Conservation (phyloP, 345 rosid species). For the Bruguiera gymnorhiza region DNA sequence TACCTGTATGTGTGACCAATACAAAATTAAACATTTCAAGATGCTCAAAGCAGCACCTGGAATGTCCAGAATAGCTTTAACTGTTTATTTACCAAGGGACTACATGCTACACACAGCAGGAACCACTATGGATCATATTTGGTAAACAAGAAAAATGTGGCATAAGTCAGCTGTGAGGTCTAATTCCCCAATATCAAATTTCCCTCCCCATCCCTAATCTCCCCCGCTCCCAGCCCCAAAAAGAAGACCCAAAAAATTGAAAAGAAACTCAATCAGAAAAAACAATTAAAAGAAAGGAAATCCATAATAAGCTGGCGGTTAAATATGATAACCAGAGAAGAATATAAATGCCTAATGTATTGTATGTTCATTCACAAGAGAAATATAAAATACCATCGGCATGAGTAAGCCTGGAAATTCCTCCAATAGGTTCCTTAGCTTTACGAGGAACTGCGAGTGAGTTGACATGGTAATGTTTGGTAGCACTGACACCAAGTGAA, state of each 20-base stretch:
- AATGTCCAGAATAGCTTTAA: neutral
- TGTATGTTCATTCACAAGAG: neutral
- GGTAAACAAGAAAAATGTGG: neutral
- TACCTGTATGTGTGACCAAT: neutral
- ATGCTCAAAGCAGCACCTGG: neutral
- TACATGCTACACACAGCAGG: no score
- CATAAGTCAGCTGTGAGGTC: no score
- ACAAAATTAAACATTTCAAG: neutral
- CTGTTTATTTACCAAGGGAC: neutral
- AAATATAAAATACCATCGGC: conserved; percentile 56
- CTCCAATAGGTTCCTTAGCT: conserved; percentile 98
- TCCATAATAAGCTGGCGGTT: neutral
- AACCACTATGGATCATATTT: neutral
- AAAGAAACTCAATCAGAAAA: neutral
- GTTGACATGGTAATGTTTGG: conserved; percentile 82
- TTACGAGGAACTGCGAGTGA: conserved; percentile 98
- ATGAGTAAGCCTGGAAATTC: conserved; percentile 85
- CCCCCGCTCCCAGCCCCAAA: no score
- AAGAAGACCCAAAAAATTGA: no score
- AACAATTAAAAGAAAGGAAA: neutral
- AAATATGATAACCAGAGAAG: neutral
- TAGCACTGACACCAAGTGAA: conserved; percentile 85
- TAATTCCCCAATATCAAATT: no score
- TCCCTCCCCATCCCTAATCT: no score
- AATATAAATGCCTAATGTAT: neutral